Conservation (phyloP, 352 stramenopile genomes). For the Phytophthora idaei region DNA sequence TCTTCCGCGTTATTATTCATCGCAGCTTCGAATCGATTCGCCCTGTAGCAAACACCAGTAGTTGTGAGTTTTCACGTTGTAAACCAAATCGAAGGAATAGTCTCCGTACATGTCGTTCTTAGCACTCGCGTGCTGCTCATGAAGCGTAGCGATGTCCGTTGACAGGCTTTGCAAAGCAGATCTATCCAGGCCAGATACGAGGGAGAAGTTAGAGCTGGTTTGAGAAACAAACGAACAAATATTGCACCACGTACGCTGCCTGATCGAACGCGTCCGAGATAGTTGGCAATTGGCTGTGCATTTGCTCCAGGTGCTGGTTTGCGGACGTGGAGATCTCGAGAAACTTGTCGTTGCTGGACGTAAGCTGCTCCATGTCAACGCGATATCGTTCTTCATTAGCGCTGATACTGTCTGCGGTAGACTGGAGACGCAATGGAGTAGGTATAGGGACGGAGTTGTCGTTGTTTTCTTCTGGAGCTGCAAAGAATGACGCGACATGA, state of each 20-base stretch:
- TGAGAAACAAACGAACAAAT: neutral
- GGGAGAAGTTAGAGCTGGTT: neutral
- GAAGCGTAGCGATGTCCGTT: slow-evolving; percentile 48
- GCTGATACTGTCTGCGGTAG: slow-evolving; percentile 51
- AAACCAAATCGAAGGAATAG: neutral
- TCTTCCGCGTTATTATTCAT: slow-evolving; percentile 55
- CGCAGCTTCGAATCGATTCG: slow-evolving; percentile 42
- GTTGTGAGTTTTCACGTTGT: neutral
- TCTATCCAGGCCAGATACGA: slow-evolving; percentile 13
- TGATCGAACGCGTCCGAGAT: slow-evolving; percentile 41
- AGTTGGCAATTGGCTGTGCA: slow-evolving; percentile 56
- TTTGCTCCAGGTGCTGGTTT: slow-evolving; percentile 52
- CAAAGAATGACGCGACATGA: slow-evolving; percentile 50
- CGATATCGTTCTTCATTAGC: slow-evolving; percentile 51
- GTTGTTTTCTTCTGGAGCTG: slow-evolving; percentile 15
- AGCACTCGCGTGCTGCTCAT: slow-evolving; percentile 44
- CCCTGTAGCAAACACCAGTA: slow-evolving; percentile 18
- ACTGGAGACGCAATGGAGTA: slow-evolving; percentile 48
- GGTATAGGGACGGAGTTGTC: neutral
- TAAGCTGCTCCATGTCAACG: slow-evolving; percentile 55
- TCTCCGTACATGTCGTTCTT: slow-evolving; percentile 44
- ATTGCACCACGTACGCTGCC: slow-evolving; percentile 36
- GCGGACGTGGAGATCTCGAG: slow-evolving; percentile 62
- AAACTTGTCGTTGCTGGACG: slow-evolving; percentile 58
- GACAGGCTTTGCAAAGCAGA: slow-evolving; percentile 46